These are phyloP conservation scores for Dactylellina sp. DNA, from an alignment of 2,329 filamentous ascomycete genomes.

Conservation along the genomic window DNA sequence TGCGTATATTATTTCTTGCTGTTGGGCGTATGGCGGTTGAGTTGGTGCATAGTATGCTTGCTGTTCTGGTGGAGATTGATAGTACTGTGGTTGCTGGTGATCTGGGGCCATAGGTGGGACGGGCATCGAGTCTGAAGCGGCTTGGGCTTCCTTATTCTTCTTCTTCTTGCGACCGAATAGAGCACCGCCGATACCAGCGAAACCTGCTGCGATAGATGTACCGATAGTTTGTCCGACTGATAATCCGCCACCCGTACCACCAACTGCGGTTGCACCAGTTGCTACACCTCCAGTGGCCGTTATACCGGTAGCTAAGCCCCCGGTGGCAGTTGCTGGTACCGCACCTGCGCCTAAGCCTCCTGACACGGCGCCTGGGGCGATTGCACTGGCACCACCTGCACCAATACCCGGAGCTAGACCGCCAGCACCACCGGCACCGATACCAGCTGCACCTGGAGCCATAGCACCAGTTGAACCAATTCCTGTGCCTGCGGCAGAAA, in stretches of 20 bases:
- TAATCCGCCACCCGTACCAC: conserved; percentile 34
- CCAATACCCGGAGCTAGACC: background rate
- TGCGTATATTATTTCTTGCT: conserved; percentile 33
- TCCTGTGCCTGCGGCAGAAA: background rate
- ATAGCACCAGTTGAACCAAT: background rate
- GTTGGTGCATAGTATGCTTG: conserved; percentile 3
- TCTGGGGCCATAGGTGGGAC: conserved; percentile 31
- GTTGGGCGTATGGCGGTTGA: conserved; percentile 19
- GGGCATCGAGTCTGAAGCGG: conserved; percentile 24
- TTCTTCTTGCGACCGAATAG: conserved; percentile 46
- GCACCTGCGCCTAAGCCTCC: conserved; percentile 14
- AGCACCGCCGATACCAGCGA: conserved; percentile 19
- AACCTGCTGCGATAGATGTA: conserved; percentile 41
- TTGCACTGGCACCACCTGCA: background rate
- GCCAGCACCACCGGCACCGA: background rate
- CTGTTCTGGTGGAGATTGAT: conserved; percentile 11
- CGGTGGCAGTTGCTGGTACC: background rate
- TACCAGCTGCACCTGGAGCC: background rate
- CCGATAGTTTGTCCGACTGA: conserved; percentile 16
- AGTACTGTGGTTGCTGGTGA: conserved; percentile 13
- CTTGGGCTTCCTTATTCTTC: conserved; percentile 25
- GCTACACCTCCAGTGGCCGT: conserved; percentile 25
- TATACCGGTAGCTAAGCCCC: background rate
- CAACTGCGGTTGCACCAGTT: conserved; percentile 8
- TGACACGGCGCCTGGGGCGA: conserved; percentile 1